A percentile compares a stretch with the other conserved stretches of the same genome.
Conservation (phyloP, 2,329 filamentous ascomycete species). For the Metarhizium brunneum region DNA sequence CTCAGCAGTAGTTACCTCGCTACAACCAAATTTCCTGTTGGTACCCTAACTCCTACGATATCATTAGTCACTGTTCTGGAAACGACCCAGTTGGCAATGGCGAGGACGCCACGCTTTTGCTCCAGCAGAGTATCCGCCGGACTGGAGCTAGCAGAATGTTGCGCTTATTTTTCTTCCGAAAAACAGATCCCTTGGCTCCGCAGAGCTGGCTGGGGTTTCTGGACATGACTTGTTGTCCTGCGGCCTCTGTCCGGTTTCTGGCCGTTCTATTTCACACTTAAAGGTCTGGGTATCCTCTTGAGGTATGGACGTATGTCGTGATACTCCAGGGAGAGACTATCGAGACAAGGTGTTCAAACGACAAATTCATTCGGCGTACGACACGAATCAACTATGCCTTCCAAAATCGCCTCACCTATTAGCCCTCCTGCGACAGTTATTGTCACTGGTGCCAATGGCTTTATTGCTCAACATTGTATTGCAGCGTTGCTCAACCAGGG, state of each 20-base stretch:
- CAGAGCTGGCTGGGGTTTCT: neutral
- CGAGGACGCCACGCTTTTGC: neutral
- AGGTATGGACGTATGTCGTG: no score
- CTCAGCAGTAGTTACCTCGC: no score
- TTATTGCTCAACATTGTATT: constrained; percentile 29
- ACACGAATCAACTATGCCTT: constrained; percentile 13
- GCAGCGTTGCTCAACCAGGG: constrained; percentile 24
- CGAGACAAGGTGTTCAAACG: neutral
- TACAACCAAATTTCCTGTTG: no score
- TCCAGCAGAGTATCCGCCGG: neutral
- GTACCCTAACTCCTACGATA: neutral
- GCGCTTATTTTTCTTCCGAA: neutral
- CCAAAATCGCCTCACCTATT: constrained; percentile 12
- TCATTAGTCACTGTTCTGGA: neutral
- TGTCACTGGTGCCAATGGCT: constrained; percentile 34
- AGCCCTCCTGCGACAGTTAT: constrained; percentile 20
- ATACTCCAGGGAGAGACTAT: no score
- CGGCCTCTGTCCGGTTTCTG: neutral
- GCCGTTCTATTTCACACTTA: neutral
- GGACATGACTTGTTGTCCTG: neutral
- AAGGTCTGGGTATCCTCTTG: neutral
- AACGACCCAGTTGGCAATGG: neutral
- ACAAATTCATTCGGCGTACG: neutral
- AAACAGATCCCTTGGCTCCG: neutral
- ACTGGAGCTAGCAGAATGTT: neutral